A percentile compares a stretch with the other conserved stretches of the same genome.
phyloP scores from a whole-genome alignment of 495 filamentous ascomycete genomes.

The Neurospora sp. region DNA sequence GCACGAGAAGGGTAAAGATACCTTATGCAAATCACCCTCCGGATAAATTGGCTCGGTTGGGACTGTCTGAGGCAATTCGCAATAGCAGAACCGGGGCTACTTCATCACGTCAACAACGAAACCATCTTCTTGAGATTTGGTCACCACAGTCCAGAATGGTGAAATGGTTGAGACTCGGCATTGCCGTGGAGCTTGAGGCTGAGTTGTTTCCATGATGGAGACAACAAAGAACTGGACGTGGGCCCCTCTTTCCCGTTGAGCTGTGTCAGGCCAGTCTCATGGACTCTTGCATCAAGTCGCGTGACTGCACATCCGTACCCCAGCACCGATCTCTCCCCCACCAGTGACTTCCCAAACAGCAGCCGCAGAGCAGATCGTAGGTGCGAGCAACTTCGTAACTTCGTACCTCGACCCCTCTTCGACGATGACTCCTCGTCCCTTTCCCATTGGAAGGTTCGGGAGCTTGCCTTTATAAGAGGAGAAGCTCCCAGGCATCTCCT shows the following conservation, averaged over 20 bases:
- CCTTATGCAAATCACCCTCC: constrained; percentile 6
- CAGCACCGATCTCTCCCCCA: constrained; percentile 6
- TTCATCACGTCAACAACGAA: background rate
- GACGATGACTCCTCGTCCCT: background rate
- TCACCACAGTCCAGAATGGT: background rate
- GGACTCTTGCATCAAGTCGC: constrained; percentile 20
- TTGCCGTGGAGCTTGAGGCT: background rate
- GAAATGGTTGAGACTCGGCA: background rate
- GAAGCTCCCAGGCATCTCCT: constrained; percentile 13
- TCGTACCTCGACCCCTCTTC: background rate
- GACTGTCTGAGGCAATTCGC: background rate
- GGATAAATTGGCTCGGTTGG: constrained; percentile 12
- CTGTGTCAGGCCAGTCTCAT: constrained; percentile 16
- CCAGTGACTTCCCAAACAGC: constrained; percentile 1
- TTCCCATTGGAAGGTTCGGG: constrained; percentile 1
- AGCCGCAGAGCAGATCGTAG: background rate
- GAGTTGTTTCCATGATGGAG: background rate
- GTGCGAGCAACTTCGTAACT: background rate
- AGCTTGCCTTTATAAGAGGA: constrained; percentile 12
- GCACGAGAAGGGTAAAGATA: background rate
- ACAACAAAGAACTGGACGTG: constrained; percentile 1
- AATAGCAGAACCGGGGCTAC: background rate
- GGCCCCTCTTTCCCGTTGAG: background rate
- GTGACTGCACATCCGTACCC: constrained; percentile 18
- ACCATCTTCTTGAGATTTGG: background rate